Conservation (phyloP, 495 filamentous ascomycete genomes). For the Podospora didyma region DNA sequence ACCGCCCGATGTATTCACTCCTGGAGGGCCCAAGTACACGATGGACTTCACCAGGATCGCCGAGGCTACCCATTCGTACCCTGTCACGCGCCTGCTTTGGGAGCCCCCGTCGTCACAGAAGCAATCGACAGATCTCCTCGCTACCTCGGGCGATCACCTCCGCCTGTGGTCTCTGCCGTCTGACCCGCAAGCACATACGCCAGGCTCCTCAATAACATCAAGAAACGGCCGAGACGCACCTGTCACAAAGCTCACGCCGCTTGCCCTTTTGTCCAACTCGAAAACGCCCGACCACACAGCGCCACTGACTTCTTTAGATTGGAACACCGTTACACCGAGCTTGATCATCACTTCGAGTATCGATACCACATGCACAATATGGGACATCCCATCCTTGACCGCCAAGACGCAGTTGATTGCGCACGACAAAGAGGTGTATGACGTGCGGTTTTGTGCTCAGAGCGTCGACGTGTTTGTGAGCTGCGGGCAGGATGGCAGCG, state of each 20-base stretch:
- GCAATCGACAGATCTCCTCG: conserved; percentile 90
- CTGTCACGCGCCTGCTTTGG: conserved; percentile 94
- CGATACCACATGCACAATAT: conserved; percentile 99
- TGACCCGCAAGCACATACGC: conserved; percentile 44
- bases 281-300: conserved; percentile 98
- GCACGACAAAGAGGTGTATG: conserved; percentile 98
- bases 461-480: conserved; percentile 96
- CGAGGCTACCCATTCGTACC: conserved; percentile 96
- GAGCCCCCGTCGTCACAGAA: conserved; percentile 97
- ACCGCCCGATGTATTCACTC: conserved; percentile 63
- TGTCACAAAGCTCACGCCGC: conserved; percentile 82
- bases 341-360: conserved; percentile 98
- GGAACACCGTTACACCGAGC: conserved; percentile 94
- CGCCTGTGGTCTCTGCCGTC: conserved; percentile 84
- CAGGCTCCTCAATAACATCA: conserved; percentile 71
- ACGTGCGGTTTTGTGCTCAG: conserved; percentile 95
- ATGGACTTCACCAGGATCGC: conserved; percentile 93
- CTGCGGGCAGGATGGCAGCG: conserved; percentile 95
- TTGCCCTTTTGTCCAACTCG: conserved; percentile 92
- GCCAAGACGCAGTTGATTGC: conserved; percentile 98
- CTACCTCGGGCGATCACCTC: conserved; percentile 94
- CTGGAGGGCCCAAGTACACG: conserved; percentile 65
- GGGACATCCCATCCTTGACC: conserved; percentile 97
- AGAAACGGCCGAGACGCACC: conserved; percentile 59
- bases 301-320: conserved; percentile 92